A percentile compares a stretch with the other conserved stretches of the same genome.
phyloP scores from a whole-genome alignment of 768 basidiomycete species.

The Termitomyces sp. region DNA sequence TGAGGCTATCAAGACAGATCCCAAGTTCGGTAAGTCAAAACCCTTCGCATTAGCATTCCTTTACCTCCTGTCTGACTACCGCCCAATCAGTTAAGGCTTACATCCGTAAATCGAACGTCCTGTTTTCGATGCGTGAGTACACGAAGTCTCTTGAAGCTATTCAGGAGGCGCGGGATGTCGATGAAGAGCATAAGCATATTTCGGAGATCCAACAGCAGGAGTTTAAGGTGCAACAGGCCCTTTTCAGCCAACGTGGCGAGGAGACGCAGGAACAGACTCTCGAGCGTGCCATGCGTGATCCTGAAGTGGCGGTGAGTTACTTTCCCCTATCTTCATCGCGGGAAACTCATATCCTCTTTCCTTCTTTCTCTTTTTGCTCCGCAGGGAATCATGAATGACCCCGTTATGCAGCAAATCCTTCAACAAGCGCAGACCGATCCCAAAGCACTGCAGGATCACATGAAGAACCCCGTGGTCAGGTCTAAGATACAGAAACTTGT shows the following conservation, averaged over 20 bases:
- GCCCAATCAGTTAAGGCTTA: constrained; percentile 75
- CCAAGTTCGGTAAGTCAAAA: constrained; percentile 60
- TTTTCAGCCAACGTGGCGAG: constrained; percentile 69
- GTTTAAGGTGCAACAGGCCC: constrained; percentile 72
- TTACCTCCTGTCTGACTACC: background rate
- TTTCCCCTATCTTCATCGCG: background rate
- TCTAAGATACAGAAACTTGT: constrained; percentile 85
- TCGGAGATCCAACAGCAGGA: constrained; percentile 80
- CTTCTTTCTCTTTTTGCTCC: background rate
- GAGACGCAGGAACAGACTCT: constrained; percentile 94
- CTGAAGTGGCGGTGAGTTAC: constrained; percentile 79
- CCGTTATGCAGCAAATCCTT: constrained; percentile 90
- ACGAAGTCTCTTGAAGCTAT: constrained; percentile 80
- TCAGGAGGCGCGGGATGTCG: constrained; percentile 72
- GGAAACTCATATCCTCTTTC: background rate
- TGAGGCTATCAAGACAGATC: constrained; percentile 88
- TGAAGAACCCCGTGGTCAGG: constrained; percentile 84
- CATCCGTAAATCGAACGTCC: constrained; percentile 85
- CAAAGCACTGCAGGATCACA: constrained; percentile 85
- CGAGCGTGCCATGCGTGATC: constrained; percentile 94
- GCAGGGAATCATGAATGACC: constrained; percentile 82
- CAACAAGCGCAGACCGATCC: constrained; percentile 93
- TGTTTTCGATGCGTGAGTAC: constrained; percentile 89
- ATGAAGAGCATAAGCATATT: constrained; percentile 77
- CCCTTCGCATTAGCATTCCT: background rate